These are phyloP conservation scores for Flaveria bidentis DNA, from an alignment of 129 eudicot species.

Conservation along the genomic window DNA sequence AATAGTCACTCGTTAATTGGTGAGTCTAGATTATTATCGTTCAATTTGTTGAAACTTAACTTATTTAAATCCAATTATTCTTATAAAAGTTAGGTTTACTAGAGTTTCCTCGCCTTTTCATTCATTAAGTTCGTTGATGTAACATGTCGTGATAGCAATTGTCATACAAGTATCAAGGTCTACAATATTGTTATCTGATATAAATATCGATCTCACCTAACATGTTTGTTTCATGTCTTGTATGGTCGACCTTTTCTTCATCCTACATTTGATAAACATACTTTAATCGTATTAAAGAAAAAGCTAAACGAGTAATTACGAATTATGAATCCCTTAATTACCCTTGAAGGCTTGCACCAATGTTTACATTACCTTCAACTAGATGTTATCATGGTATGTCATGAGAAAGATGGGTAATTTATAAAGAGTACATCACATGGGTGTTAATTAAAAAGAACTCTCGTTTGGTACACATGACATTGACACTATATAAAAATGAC, in stretches of 20 bases:
- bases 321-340: neutral
- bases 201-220: neutral
- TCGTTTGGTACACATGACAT: neutral
- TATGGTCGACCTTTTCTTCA: too few species aligned
- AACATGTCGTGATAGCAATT: too few species aligned
- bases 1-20: too few species aligned
- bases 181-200: neutral
- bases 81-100: too few species aligned
- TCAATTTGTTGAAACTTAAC: too few species aligned
- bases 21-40: too few species aligned
- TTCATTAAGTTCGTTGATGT: too few species aligned
- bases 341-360: neutral
- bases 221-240: neutral
- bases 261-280: too few species aligned
- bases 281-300: neutral
- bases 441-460: neutral
- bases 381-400: neutral
- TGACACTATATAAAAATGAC: slow-evolving; percentile 22
- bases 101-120: too few species aligned
- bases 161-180: too few species aligned
- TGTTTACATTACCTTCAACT: neutral
- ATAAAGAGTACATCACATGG: slow-evolving; percentile 1
- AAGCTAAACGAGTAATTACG: neutral
- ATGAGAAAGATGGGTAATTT: neutral
- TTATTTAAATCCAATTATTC: too few species aligned